Percentiles rank a stretch among this genome's conserved stretches.
Evolutionary conservation across 495 filamentous ascomycete genomes (phyloP).

Genomic region (Glarea lozoyensis): DNA sequence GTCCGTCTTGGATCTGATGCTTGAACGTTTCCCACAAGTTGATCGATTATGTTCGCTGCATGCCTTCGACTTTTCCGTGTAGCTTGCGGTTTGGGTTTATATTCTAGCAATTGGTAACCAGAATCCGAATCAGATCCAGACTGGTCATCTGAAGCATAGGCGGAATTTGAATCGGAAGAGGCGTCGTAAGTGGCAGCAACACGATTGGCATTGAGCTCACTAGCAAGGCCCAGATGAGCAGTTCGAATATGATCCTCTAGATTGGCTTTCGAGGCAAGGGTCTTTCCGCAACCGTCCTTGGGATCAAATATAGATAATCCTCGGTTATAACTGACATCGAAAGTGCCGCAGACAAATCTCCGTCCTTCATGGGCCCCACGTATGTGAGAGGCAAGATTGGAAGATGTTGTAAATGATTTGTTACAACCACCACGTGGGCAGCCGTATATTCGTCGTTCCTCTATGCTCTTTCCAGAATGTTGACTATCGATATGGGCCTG

Average conservation of each 20-base stretch:
- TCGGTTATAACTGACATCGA: constrained; percentile 47
- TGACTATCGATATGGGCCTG: constrained; percentile 61
- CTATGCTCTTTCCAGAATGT: constrained; percentile 52
- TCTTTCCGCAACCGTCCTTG: constrained; percentile 56
- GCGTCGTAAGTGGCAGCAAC: too few species aligned
- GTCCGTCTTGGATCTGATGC: constrained; percentile 36
- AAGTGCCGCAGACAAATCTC: constrained; percentile 64
- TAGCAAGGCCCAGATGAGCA: constrained; percentile 54
- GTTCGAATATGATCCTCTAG: constrained; percentile 77
- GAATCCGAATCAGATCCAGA: too few species aligned
- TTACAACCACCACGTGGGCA: constrained; percentile 60
- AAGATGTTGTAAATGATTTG: constrained; percentile 64
- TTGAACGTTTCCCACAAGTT: constrained; percentile 53
- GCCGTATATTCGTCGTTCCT: constrained; percentile 49
- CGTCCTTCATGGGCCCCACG: constrained; percentile 63
- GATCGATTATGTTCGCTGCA: constrained; percentile 19
- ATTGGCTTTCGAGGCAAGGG: constrained; percentile 59
- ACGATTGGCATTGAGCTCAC: constrained; percentile 27
- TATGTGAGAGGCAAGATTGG: constrained; percentile 73
- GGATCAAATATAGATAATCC: constrained; percentile 56
- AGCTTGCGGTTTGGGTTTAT: constrained; percentile 14
- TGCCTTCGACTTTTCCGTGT: too few species aligned
- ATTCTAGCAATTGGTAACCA: constrained; percentile 1
- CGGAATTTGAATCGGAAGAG: too few species aligned
- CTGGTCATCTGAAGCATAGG: too few species aligned